Base-by-base conservation (phyloP, 495 filamentous ascomycete genomes). In the Haplographium delicatum region DNA sequence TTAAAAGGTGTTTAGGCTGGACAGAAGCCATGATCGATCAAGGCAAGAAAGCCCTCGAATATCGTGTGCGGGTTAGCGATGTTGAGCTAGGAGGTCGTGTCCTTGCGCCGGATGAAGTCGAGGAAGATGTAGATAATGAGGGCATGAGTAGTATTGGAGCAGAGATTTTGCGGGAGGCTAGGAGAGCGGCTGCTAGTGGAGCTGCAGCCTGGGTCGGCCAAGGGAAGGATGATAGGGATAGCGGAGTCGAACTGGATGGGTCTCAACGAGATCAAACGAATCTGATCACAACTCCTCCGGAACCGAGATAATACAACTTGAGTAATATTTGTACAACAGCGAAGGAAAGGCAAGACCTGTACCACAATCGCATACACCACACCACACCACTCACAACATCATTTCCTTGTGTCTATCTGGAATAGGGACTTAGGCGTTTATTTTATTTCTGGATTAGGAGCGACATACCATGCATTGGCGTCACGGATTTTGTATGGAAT, bases 21-120 rank as follows among this genome's bases (percentile, higher is more conserved):
- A 89, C 90, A 0, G 93, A 99, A 57, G 83, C 86, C 51, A 73
- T 99, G 30, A 95, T 99, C 58, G 82, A 75, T 26, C 88, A 96
- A 47, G 91, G 84, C 22, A 86, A 84, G 58, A 88, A 84, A 59
- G 93, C 93, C 1, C 77, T 99, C 8, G 85, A 83, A 38, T 94
- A 93, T 58, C 72, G 77, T 30, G 85, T 95, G 15, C 74, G 75
- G 8, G 76, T 84, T 16, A 84, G 78, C 53, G 89, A 96, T 56
- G 70, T 95, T n/a, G 77, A 85, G 59, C 62, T 93, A 11, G 85
- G 89, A 4, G 93, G 93, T 0, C 74, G 89, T 18, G 86, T 98
- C 3, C 72, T 98, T 2, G 68, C 69, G 1, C 79, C 81, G 18
- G 65, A 85, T 10, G 74, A 75, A 7, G 78, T 81, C 4, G 68